Evolutionary conservation across 1,284 basidiomycete genomes (phyloP).

Genomic region (Pseudozyma pruni): DNA sequence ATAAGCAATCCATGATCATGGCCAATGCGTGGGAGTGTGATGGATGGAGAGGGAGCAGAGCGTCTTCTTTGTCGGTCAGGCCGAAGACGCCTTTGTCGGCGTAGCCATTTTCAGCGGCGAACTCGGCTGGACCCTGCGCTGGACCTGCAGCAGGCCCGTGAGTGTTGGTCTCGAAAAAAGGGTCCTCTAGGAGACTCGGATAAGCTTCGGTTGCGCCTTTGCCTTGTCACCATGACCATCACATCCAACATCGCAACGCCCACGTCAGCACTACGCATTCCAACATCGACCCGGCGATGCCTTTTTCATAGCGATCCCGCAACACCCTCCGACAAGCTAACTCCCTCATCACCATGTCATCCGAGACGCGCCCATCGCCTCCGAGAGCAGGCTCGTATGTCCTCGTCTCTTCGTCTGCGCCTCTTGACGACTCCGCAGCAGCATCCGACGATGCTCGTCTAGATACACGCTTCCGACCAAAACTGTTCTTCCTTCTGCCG

Average conservation of each 20-base stretch:
- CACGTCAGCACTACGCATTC: no score
- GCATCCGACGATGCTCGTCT: not conserved
- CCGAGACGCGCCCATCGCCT: slow-evolving; percentile 16
- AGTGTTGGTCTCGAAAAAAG: slow-evolving; percentile 26
- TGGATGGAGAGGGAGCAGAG: not conserved
- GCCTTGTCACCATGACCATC: not conserved
- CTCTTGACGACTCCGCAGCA: slow-evolving; percentile 3
- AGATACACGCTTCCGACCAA: slow-evolving; percentile 7
- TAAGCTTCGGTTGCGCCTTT: not conserved
- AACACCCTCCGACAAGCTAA: not conserved
- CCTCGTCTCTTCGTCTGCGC: slow-evolving; percentile 32
- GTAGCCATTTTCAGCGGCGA: not conserved
- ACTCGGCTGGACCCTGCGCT: slow-evolving; percentile 24
- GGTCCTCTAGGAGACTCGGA: slow-evolving; percentile 6
- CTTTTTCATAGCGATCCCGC: slow-evolving; percentile 8
- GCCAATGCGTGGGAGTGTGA: not conserved
- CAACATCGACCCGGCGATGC: slow-evolving; percentile 4
- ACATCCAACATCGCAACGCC: not conserved
- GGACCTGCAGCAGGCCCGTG: not conserved
- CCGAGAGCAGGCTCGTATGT: slow-evolving; percentile 38
- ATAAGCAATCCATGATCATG: not conserved
- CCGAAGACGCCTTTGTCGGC: no score
- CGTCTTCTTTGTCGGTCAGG: not conserved
- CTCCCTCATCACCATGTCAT: slow-evolving; percentile 19
- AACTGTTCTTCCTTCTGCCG: slow-evolving; percentile 32